These are phyloP conservation scores for Boeremia lycopersici DNA, from an alignment of 2,329 filamentous ascomycete species.

Conservation along the genomic window DNA sequence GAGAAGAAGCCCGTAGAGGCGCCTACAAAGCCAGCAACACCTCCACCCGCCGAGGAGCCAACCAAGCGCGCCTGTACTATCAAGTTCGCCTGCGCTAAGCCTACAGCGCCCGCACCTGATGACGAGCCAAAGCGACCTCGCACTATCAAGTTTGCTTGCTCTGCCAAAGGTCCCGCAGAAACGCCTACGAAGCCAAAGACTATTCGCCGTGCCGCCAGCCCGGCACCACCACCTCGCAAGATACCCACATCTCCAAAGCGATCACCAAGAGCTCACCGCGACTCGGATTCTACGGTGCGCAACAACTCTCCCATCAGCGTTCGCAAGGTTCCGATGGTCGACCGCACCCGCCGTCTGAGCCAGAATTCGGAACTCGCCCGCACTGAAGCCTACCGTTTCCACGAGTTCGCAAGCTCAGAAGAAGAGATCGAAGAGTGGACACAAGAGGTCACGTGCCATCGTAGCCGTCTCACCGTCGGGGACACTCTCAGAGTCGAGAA, in stretches of 20 bases:
- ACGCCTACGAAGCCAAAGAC: conserved; percentile 42
- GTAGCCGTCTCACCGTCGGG: conserved; percentile 79
- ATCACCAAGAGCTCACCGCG: conserved; percentile 49
- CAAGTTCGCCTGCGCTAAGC: conserved; percentile 69
- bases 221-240: conserved; percentile 45
- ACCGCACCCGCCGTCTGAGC: conserved; percentile 44
- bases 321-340: conserved; percentile 45
- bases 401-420: conserved; percentile 89
- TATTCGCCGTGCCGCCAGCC: conserved; percentile 53
- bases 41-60: conserved; percentile 35
- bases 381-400: conserved; percentile 69
- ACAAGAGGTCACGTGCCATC: conserved; percentile 67
- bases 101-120: conserved; percentile 2
- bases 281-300: conserved; percentile 58
- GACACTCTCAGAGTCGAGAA: conserved; percentile 92
- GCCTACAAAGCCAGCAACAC: conserved; percentile 27
- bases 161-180: conserved; percentile 56
- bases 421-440: conserved; percentile 94
- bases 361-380: conserved; percentile 52
- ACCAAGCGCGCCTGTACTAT: conserved; percentile 67
- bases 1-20: conserved; percentile 44
- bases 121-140: conserved; percentile 60
- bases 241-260: conserved; percentile 39
- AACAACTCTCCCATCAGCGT: conserved; percentile 54
- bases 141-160: conserved; percentile 76